Evolutionary conservation across 177 flowering plant genomes (phyloP), one percentile per base, ranked within the genome.

Genomic region (Vitis hybrid): DNA sequence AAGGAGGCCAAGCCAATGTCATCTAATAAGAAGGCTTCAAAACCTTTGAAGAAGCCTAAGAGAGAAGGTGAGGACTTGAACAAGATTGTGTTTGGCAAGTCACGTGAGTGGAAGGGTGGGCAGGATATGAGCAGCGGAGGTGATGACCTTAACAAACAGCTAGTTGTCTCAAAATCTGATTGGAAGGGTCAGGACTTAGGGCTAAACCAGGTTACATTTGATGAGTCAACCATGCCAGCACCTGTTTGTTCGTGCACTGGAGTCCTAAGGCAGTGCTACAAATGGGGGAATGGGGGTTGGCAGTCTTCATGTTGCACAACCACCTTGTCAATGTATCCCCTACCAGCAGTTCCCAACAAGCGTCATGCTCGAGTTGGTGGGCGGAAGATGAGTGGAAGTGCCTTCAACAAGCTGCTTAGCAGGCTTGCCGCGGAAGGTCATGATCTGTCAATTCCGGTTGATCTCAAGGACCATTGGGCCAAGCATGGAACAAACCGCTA

Each of bases 261-360:
- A 28, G 72, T 73, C 5, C 63, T 81, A 0, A 84, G 94, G 66
- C 97, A 90, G 65, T 95, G 99, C 85, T 95, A 95, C 82, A 95
- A 93, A 78, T 95, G 99, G 99, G 99, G 99, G 3, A 93, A 84
- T 75, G 99, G 99, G 3, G 99, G 99, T 0, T 95, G 99, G 99
- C 98, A 95, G 64, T 95, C 98, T 20, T 85, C 98, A 5, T 95
- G 99, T 78, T 95, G 99, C 85, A 95, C 99, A 0, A 95, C 90
- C 44, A 83, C 87, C 58, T 44, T 95, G 80, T 95, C 99, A 6
- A 76, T 86, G 85, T 90, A 95, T 74, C 99, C 99, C 2, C 78
- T 95, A 18, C 99, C 99, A 10, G 81, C 91, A 12, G 84, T 95
- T 70, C 93, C 97, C 59, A 89, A 91, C 85, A 93, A 95, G 78